Percentiles rank a stretch among this genome's conserved stretches.
These are phyloP conservation scores for Mycena floridula DNA, from an alignment of 768 basidiomycete genomes.

Conservation along the genomic window DNA sequence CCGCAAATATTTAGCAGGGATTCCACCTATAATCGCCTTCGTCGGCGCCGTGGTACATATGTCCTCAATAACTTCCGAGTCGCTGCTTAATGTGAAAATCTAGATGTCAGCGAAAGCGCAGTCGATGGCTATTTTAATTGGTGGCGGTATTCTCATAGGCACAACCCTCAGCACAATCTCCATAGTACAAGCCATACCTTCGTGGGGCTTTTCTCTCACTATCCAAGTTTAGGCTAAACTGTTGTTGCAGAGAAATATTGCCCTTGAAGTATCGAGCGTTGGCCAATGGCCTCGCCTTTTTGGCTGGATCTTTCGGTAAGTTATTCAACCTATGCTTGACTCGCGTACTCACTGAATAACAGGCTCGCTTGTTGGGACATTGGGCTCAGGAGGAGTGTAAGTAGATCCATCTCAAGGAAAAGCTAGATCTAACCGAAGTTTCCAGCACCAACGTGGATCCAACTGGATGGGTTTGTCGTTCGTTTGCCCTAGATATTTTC, in stretches of 20 bases:
- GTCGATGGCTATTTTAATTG: constrained; percentile 13
- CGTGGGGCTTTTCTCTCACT: no score
- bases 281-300: constrained; percentile 13
- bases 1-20: constrained; percentile 12
- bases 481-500: constrained; percentile 11
- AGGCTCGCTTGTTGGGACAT: neutral
- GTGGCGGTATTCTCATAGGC: constrained; percentile 12
- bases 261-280: constrained; percentile 14
- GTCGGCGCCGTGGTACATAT: constrained; percentile 13
- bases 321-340: neutral
- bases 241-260: constrained; percentile 10
- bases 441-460: neutral
- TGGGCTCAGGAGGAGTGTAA: no score
- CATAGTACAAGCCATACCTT: constrained; percentile 14
- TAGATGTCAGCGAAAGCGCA: constrained; percentile 13
- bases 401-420: no score
- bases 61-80: neutral
- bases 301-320: constrained; percentile 12
- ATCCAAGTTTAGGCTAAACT: no score
- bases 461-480: neutral
- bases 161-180: constrained; percentile 13
- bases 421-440: no score
- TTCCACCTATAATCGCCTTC: constrained; percentile 13
- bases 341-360: neutral
- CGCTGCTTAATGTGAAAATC: neutral